Evolutionary conservation across 2,329 filamentous ascomycete species (phyloP), one percentile per base, ranked within the genome.

Genomic region (Aspergillus viridinutans): DNA sequence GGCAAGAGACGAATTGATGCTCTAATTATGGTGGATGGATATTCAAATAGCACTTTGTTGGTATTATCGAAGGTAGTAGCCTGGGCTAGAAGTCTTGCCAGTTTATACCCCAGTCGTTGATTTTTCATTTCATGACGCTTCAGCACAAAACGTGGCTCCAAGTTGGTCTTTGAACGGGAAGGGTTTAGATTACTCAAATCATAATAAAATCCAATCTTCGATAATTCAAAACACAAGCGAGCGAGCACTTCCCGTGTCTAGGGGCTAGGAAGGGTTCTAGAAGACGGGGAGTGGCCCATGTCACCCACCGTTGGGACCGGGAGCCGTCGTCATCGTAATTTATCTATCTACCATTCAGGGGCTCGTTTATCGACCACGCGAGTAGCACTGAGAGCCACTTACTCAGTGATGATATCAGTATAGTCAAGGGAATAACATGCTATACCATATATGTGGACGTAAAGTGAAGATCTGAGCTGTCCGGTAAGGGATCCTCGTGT

Each of bases 1-100:
- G 73, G 71, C 64, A 59, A 48, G 55, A 57, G 32, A 53, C 42
- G 26, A 40, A 38, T 12, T 58, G 50, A 60, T 20, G 38, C 10
- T 28, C 10, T 45, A 23, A 25, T 28, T 43, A 51, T 47, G 51
- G 21, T 48, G 21, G 20, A 21, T 17, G 20, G 20, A 26, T 21
- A 23, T 47, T 4, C 3, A 5, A 21, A 47, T 23, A 14, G n/a
- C 43, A 43, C 40, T 10, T 10, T 43, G 40, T 35, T 35, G 14
- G 12, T 17, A 35, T 17, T 17, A 17, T 35, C 32, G 14, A 3
- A 17, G 14, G 12, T 17, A 14, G 32, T 38, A 38, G 32, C 14
- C 14, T 35, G 32, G 32, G 32, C 14, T 38, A 5, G 32, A 38
- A 35, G 32, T 17, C 14, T 17, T 17, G 6, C 32, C 5, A 7